Evolutionary conservation across 2,329 filamentous ascomycete genomes (phyloP).

Genomic region (Fusarium euwallaceae): DNA sequence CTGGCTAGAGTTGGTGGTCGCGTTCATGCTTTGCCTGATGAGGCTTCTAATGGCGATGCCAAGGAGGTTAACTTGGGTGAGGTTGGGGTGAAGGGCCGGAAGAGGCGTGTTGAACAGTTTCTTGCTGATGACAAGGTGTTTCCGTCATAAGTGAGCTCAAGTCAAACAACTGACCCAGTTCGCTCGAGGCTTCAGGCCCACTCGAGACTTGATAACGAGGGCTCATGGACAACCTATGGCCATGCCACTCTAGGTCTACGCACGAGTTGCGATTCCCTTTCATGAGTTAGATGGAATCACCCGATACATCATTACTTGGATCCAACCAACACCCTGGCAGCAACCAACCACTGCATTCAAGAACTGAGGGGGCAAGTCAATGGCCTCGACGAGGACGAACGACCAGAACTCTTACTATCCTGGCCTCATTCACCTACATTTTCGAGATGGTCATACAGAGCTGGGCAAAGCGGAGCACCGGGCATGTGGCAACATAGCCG

Average conservation of each 20-base stretch:
- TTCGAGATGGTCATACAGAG: conserved; percentile 62
- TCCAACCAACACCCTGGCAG: conserved; percentile 43
- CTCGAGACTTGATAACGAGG: not conserved
- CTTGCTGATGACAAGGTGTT: conserved; percentile 44
- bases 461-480: conserved; percentile 58
- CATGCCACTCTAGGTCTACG: conserved; percentile 22
- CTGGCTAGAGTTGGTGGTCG: conserved; percentile 70
- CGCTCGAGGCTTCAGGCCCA: not conserved
- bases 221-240: not conserved
- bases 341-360: conserved; percentile 63
- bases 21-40: conserved; percentile 51
- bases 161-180: not conserved
- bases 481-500: conserved; percentile 51
- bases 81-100: conserved; percentile 31
- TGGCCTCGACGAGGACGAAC: not conserved
- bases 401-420: not conserved
- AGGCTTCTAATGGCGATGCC: not conserved
- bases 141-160: conserved; percentile 26
- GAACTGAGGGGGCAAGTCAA: conserved; percentile 53
- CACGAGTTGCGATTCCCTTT: conserved; percentile 47
- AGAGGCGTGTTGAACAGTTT: conserved; percentile 46
- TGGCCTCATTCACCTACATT: conserved; percentile 57
- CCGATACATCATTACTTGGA: conserved; percentile 34
- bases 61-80: conserved; percentile 27
- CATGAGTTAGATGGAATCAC: conserved; percentile 46